These are phyloP conservation scores for Endothia cerciana DNA, from an alignment of 2,329 filamentous ascomycete species.

Conservation along the genomic window DNA sequence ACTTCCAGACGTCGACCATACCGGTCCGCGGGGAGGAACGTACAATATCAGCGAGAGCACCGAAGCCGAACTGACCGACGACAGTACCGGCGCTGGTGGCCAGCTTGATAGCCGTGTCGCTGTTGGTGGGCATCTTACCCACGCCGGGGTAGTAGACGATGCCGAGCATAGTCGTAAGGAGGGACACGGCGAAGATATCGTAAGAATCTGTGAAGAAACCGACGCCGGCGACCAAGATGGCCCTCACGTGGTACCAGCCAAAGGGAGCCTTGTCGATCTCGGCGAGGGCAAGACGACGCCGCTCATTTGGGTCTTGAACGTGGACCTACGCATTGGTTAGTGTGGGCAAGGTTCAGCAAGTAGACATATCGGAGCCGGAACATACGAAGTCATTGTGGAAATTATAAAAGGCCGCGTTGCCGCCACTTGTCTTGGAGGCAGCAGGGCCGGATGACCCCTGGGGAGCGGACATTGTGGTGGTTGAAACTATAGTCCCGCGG, in stretches of 20 bases:
- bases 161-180: slow-evolving; percentile 76
- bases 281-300: slow-evolving; percentile 76
- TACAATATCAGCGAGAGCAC: slow-evolving; percentile 69
- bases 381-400: slow-evolving; percentile 71
- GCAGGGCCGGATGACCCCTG: slow-evolving; percentile 24
- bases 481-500: neutral
- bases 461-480: slow-evolving; percentile 31
- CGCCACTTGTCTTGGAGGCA: slow-evolving; percentile 58
- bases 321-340: slow-evolving; percentile 39
- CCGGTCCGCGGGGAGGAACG: slow-evolving; percentile 6
- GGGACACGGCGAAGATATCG: slow-evolving; percentile 77
- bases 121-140: slow-evolving; percentile 65
- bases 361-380: slow-evolving; percentile 41
- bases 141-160: slow-evolving; percentile 71
- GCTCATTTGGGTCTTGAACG: slow-evolving; percentile 74
- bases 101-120: slow-evolving; percentile 84
- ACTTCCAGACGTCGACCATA: too few species aligned
- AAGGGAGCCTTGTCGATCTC: slow-evolving; percentile 83
- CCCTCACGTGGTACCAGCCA: slow-evolving; percentile 82
- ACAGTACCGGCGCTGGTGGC: slow-evolving; percentile 84
- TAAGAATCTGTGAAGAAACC: slow-evolving; percentile 85
- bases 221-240: slow-evolving; percentile 77
- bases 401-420: slow-evolving; percentile 75
- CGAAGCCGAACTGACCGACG: slow-evolving; percentile 80
- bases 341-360: neutral